These are phyloP conservation scores for Penicillium psychrosexuale DNA, from an alignment of 2,329 filamentous ascomycete species.

Conservation along the genomic window DNA sequence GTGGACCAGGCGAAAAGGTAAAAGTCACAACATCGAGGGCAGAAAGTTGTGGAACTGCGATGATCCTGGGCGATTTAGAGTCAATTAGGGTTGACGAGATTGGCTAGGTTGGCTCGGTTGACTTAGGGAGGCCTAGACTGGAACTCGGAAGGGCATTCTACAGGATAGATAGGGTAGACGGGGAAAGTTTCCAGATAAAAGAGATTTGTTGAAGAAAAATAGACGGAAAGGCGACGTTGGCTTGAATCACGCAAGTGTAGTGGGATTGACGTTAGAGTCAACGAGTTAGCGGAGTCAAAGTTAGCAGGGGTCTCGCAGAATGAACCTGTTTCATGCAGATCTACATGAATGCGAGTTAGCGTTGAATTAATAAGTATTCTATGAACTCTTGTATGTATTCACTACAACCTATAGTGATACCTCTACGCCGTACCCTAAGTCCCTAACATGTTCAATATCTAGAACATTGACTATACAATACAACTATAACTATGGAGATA, in stretches of 20 bases:
- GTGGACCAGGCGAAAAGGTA: neutral
- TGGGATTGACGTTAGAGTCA: conserved; percentile 24
- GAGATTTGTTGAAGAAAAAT: neutral
- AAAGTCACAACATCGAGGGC: neutral
- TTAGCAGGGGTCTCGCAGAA: neutral
- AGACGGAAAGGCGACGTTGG: neutral
- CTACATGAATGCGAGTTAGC: neutral
- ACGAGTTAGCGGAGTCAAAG: conserved; percentile 5
- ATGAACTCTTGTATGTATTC: too few relatives aligned
- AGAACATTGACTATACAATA: neutral
- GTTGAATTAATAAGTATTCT: too few relatives aligned
- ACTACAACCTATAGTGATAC: too few relatives aligned
- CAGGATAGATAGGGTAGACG: neutral
- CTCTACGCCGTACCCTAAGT: neutral
- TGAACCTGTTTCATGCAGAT: neutral
- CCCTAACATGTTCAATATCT: neutral
- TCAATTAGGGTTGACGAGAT: neutral
- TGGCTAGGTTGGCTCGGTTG: neutral
- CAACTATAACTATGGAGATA: too few relatives aligned
- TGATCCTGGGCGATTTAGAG: neutral
- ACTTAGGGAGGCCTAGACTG: neutral
- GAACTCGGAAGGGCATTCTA: neutral
- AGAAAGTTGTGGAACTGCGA: neutral
- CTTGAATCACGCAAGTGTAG: conserved; percentile 26
- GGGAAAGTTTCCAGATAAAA: neutral